Conservation (phyloP, 73 alveolate species). For the Effrenium voratum region DNA sequence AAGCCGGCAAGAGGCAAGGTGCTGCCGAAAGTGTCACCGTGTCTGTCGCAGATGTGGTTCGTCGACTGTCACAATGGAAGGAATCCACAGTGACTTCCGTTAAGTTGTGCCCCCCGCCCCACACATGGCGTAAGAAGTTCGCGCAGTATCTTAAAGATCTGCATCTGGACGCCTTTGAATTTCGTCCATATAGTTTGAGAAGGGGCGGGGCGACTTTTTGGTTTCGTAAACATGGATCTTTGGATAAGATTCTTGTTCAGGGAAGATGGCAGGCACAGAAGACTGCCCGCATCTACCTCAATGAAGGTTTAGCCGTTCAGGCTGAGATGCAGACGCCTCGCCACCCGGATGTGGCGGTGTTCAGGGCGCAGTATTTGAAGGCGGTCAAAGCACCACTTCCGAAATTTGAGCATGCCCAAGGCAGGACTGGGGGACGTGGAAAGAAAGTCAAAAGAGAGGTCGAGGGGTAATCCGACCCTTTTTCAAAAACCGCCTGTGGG, state of each 20-base stretch:
- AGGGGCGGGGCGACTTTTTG: constrained; percentile 4
- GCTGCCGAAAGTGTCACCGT: not conserved
- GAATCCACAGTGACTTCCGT: not conserved
- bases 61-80: not conserved
- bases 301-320: not conserved
- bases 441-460: too few species aligned
- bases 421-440: too few species aligned
- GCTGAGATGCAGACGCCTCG: not conserved
- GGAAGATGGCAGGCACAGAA: constrained; percentile 12
- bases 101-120: not conserved
- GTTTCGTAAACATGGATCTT: not conserved
- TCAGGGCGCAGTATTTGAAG: too few species aligned
- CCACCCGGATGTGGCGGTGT: too few species aligned
- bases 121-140: not conserved
- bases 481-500: too few species aligned
- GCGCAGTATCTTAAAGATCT: not conserved
- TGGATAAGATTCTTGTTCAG: not conserved
- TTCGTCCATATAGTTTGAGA: not conserved
- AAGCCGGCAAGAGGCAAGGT: constrained; percentile 5
- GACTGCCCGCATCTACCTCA: not conserved
- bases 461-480: too few species aligned
- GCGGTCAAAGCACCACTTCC: too few species aligned
- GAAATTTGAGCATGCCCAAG: too few species aligned
- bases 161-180: not conserved
- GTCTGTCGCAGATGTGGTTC: not conserved